Base-by-base conservation (phyloP, 257 asterid genomes). In the Capsicum pubescens region DNA sequence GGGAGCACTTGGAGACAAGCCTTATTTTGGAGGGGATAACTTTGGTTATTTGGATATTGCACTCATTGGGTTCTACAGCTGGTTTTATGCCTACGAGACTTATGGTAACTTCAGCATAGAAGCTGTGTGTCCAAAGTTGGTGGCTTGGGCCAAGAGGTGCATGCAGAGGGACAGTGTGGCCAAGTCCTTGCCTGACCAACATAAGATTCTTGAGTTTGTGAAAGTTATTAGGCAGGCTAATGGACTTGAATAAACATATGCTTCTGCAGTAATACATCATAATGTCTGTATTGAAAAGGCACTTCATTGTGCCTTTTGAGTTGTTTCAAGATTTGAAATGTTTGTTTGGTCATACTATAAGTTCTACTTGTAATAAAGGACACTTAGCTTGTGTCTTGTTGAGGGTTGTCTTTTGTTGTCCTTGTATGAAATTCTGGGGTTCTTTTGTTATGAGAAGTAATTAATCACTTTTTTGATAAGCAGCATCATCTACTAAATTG, bases 161-260 rank as follows among this genome's bases (percentile, higher is more conserved):
- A 55, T 55, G 59, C 59, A 12, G 17, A 55, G 59, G 59, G 59
- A 55, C 17, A 55, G 59, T 55, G 59, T 55, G 1, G 16, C 59
- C 12, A 55, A 55, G 59, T 55, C 59, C 3, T 5, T 55, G 59
- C 16, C 59, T 13, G 59, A 55, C 17, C 59, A 13, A 12, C 59
- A 55, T 55, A 55, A 55, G 59, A 2, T 55, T 0, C 17, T 12
- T 55, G 59, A 55, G 59, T 55, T 12, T 56, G 19, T 14, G 1
- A 14, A 56, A 15, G 61, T 39, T 26, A 16, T 84, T 7, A 84
- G 84, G 77, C 48, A 87, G 82, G 13, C 0, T 5, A 63, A 36
- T 83, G 86, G 81, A 82, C 5, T 81, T 14, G 59, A 74, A 74
- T n/a, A 26, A 74, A 3, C 35, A 74, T 44, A 44, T 10, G 74